Conservation (phyloP, 2,329 filamentous ascomycete species). For the Cladophialophora chaetospira region DNA sequence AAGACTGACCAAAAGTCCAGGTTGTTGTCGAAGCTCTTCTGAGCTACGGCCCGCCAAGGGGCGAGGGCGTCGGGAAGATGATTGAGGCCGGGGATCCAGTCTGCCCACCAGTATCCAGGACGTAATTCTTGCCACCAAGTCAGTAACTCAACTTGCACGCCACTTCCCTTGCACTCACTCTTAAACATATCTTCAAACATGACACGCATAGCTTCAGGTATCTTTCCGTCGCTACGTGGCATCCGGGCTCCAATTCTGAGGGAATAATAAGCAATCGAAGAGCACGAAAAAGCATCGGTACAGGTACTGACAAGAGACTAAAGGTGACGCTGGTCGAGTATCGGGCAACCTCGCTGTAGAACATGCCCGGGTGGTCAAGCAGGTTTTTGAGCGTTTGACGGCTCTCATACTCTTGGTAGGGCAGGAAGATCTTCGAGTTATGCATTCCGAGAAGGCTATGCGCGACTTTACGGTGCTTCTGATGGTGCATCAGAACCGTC, state of each 20-base stretch:
- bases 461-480: slow-evolving; percentile 20
- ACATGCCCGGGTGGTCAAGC: slow-evolving; percentile 8
- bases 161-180: background rate
- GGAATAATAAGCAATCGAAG: background rate
- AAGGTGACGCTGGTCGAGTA: slow-evolving; percentile 23
- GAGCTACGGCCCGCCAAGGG: slow-evolving; percentile 33
- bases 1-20: slow-evolving; percentile 18
- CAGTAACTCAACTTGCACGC: background rate
- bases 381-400: slow-evolving; percentile 19
- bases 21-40: slow-evolving; percentile 5
- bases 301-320: slow-evolving; percentile 16
- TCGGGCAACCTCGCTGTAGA: slow-evolving; percentile 15
- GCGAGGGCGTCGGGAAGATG: slow-evolving; percentile 41
- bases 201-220: slow-evolving; percentile 14
- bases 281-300: background rate
- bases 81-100: slow-evolving; percentile 48
- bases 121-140: slow-evolving; percentile 5
- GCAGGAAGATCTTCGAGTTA: slow-evolving; percentile 17
- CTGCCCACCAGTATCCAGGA: slow-evolving; percentile 40
- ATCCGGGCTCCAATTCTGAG: slow-evolving; percentile 21
- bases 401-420: slow-evolving; percentile 23
- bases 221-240: slow-evolving; percentile 3
- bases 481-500: no score
- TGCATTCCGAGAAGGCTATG: slow-evolving; percentile 17
- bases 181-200: slow-evolving; percentile 16